Base-by-base conservation (phyloP, 164 flowering plant species). In the Houttuynia cordata region DNA sequence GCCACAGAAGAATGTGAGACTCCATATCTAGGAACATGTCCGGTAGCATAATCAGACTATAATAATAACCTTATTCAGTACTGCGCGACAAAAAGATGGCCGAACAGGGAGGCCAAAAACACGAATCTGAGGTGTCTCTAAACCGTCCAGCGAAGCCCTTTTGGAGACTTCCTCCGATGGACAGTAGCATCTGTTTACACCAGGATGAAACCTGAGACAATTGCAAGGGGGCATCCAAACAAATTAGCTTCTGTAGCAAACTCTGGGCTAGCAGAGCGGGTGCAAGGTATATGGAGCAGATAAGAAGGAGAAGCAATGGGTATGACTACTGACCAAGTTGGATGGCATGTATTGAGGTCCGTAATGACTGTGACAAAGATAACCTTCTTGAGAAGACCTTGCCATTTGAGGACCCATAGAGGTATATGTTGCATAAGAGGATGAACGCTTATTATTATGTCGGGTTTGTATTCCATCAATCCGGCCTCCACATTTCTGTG, bases 371-470 rank as follows among this genome's bases (percentile, higher is more conserved):
- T 92, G 8, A 84, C 96, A 73, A 92, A 92, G 25, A 89, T 62
- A 15, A 89, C 94, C 72, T 87, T 92, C 76, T 92, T 87, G 50
- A 84, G 83, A 61, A 92, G 84, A 47, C 90, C 87, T 73, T 89
- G 87, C 96, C 97, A 87, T 75, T 84, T 92, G 12, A 92, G 97
- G 67, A 89, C 97, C 96, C 90, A 80, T 56, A 92, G 55, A 25
- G 98, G 97, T 62, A 92, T 84, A 59, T 92, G 98, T 65, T 92
- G 98, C 98, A 92, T 92, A 18, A 92, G 79, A 56, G 98, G 98
- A 73, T 92, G 98, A 21, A 89, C 98, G 64, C 96, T 89, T 24
- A 92, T 92, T 67, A 92, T 92, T 60, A 92, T 87, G 59, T 92
- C 98, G 13, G 98, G 98, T 66, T 86, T 87, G 87, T 89, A 92